phyloP scores from a whole-genome alignment of 352 stramenopile species.

The Thraustochytrium striatum region DNA sequence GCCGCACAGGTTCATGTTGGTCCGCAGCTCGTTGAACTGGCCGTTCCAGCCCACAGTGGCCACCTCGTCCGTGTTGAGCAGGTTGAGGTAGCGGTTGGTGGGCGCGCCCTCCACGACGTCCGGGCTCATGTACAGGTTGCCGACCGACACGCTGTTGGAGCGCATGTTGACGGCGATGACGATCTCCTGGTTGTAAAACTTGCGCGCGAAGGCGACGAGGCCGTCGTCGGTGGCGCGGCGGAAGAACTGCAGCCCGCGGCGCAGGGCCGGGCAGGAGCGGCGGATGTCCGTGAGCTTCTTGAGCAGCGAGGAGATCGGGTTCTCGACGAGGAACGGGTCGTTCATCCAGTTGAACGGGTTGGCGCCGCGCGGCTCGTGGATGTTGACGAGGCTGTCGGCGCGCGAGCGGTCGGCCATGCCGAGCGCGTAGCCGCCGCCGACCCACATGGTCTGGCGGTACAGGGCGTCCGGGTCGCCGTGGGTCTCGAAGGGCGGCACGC shows the following conservation, averaged over 20 bases:
- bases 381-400: conserved; percentile 52
- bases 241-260: not conserved
- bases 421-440: conserved; percentile 82
- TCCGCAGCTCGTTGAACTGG: not conserved
- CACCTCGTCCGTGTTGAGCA: not conserved
- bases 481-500: conserved; percentile 63
- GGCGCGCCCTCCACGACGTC: not conserved
- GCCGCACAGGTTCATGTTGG: not conserved
- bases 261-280: not conserved
- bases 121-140: not conserved
- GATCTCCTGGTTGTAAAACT: not conserved
- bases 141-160: not conserved
- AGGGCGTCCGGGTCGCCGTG: conserved; percentile 79
- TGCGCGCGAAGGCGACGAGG: not conserved
- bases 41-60: not conserved
- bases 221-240: not conserved
- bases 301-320: not conserved
- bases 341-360: conserved; percentile 23
- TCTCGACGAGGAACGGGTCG: conserved; percentile 3
- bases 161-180: not conserved
- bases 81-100: not conserved
- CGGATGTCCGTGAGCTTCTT: conserved; percentile 1
- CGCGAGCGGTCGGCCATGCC: conserved; percentile 72
- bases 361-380: not conserved
- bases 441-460: conserved; percentile 85